These are phyloP conservation scores for Cyclostephanos tholiformis DNA, from an alignment of 108 stramenopile species.

Conservation along the genomic window DNA sequence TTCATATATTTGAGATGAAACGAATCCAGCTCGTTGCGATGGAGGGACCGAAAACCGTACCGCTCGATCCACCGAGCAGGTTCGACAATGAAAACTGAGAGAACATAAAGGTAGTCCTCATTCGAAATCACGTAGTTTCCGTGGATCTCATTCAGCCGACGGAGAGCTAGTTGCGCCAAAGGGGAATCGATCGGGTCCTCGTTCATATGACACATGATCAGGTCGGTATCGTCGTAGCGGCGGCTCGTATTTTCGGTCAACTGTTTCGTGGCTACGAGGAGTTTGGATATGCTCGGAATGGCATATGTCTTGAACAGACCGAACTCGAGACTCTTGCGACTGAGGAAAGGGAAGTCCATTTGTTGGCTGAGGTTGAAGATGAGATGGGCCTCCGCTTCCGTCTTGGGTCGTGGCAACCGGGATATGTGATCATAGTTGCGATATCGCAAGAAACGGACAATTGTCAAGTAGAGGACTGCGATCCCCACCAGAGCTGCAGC, in stretches of 20 bases:
- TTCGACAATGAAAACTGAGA: slow-evolving; percentile 26
- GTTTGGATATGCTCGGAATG: slow-evolving; percentile 22
- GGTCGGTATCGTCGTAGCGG: slow-evolving; percentile 32
- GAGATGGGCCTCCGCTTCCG: background rate
- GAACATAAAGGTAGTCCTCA: slow-evolving; percentile 31
- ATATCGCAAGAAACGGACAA: background rate
- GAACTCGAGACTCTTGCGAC: slow-evolving; percentile 10
- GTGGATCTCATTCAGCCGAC: slow-evolving; percentile 26
- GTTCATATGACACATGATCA: slow-evolving; percentile 19
- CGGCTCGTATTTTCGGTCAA: slow-evolving; percentile 19
- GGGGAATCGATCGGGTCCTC: slow-evolving; percentile 22
- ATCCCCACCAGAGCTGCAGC: background rate
- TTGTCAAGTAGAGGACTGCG: background rate
- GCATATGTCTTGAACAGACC: slow-evolving; percentile 18
- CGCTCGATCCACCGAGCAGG: slow-evolving; percentile 28
- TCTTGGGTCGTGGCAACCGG: background rate
- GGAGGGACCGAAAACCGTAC: slow-evolving; percentile 20
- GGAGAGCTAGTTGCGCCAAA: slow-evolving; percentile 4
- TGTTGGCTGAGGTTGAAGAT: background rate
- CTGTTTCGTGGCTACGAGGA: slow-evolving; percentile 17
- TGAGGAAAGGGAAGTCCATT: slow-evolving; percentile 17
- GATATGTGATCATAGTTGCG: slow-evolving; percentile 1
- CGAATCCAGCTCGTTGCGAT: slow-evolving; percentile 24
- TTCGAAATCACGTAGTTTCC: slow-evolving; percentile 25
- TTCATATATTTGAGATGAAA: slow-evolving; percentile 25